Base-by-base conservation (phyloP, 305 asterid species). In the Solanum chacoense region DNA sequence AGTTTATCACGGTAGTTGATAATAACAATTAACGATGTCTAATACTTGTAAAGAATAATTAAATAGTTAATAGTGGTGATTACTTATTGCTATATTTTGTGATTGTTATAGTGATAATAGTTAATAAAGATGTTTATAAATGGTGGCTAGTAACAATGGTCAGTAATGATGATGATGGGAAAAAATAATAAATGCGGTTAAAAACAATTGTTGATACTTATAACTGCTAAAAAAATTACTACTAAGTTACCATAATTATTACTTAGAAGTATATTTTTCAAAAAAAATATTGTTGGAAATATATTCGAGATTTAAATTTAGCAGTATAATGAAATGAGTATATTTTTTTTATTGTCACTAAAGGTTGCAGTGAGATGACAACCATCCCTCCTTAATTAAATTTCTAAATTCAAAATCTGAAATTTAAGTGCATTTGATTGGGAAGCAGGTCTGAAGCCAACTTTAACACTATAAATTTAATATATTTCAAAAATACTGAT, bases 371-470 rank as follows among this genome's bases (percentile, higher is more conserved):
- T 31, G 24, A 72, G 36, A 13, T 7, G 24, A 16, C 4, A 9
- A 29, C 24, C 12, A 71, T 28, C 1, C 20, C 16, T 1, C 2
- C 2, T 71, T 12, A 28, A 28, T 71, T 69, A 69, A 2, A 12
- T 5, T 69, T 69, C 8, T 11, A 31, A 7, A 29, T 72, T 73
- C 1, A 31, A 73, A 14, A 7, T 73, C 0, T 29, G 3, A 72
- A 26, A 71, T 3, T 26, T 1, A 71, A 28, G 32, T 12, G 36
- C 10, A 29, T 28, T 71, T 71, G 36, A 29, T 14, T 29, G n/a
- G 6, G n/a, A 31, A 29, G 22, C 36, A 72, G 0, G 1, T 18
- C 0, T 0, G 1, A 12, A 29, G 3, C 3, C 6, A 29, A 3
- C 10, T 13, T 29, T 7, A 7, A 29, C 5, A 2, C 34, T 28